phyloP scores from a whole-genome alignment of 2,329 filamentous ascomycete species.

The Pseudogymnoascus sp. region DNA sequence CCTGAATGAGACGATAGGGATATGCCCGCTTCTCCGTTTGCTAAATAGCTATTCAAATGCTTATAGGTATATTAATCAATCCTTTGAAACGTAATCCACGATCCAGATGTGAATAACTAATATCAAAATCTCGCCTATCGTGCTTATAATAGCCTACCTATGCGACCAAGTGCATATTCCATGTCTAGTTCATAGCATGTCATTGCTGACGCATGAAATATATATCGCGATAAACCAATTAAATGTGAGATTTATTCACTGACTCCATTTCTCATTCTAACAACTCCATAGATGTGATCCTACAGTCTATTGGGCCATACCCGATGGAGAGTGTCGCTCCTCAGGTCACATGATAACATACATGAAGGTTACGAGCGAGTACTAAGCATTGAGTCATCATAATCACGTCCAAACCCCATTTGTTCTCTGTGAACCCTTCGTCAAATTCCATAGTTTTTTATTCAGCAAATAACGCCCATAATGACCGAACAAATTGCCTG shows the following conservation, averaged over 20 bases:
- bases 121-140: not conserved
- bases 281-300: not conserved
- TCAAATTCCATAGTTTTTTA: not conserved
- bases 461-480: slow-evolving; percentile 11
- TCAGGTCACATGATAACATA: not conserved
- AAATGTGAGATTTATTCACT: not conserved
- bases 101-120: not conserved
- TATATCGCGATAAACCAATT: not conserved
- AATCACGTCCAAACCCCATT: not conserved
- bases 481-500: slow-evolving; percentile 60
- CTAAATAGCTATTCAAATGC: not conserved
- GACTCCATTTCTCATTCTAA: not conserved
- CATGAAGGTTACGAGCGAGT: not conserved
- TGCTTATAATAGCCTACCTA: not conserved
- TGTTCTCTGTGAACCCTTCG: not conserved
- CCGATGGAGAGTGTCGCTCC: not conserved
- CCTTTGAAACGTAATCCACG: not conserved
- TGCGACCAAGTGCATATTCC: not conserved
- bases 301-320: not conserved
- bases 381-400: not conserved
- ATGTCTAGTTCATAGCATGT: not conserved
- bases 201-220: not conserved
- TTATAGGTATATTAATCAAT: not conserved
- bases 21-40: not conserved
- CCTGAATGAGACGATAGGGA: not conserved